Percentiles rank a stretch among this genome's conserved stretches.
Conservation (phyloP, 352 stramenopile species). For the Globisporangium polare region DNA sequence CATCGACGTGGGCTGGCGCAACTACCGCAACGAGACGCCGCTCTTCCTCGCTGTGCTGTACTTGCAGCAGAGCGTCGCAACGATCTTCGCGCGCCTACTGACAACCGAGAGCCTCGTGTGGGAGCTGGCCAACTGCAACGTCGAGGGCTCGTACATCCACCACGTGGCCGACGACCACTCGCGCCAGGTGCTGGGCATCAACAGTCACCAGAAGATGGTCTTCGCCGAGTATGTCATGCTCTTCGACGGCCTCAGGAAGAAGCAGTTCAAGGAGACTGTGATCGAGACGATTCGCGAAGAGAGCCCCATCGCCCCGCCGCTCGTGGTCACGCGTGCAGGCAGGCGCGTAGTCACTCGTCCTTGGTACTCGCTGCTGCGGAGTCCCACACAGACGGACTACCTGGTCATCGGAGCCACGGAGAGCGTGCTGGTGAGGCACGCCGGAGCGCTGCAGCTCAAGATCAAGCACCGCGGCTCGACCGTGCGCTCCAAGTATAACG, state of each 20-base stretch:
- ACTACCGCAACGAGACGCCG: conserved; percentile 61
- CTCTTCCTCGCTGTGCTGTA: conserved; percentile 61
- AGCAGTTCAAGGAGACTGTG: conserved; percentile 68
- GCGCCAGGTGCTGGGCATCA: conserved; percentile 24
- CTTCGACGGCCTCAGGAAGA: conserved; percentile 54
- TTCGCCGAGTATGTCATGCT: conserved; percentile 66
- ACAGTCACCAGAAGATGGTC: conserved; percentile 20
- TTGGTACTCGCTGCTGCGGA: conserved; percentile 2
- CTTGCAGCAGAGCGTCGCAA: conserved; percentile 41
- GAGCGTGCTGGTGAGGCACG: conserved; percentile 53
- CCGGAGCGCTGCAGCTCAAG: conserved; percentile 61
- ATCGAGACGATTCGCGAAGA: conserved; percentile 72
- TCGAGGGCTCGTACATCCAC: conserved; percentile 67
- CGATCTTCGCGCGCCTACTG: conserved; percentile 31
- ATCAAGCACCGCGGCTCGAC: conserved; percentile 66
- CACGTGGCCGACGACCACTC: conserved; percentile 46
- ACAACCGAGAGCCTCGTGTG: conserved; percentile 36
- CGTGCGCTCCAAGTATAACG: conserved; percentile 51
- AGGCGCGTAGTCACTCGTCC: conserved; percentile 14
- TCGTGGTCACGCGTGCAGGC: conserved; percentile 41
- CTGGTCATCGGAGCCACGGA: conserved; percentile 55
- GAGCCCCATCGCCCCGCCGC: conserved; percentile 46
- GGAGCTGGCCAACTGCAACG: conserved; percentile 60
- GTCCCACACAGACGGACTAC: conserved; percentile 36
- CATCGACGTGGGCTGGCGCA: conserved; percentile 48